Percentiles rank a stretch among this genome's conserved stretches.
Conservation (phyloP, 2,329 filamentous ascomycete species). For the Exserohilum rostratum region DNA sequence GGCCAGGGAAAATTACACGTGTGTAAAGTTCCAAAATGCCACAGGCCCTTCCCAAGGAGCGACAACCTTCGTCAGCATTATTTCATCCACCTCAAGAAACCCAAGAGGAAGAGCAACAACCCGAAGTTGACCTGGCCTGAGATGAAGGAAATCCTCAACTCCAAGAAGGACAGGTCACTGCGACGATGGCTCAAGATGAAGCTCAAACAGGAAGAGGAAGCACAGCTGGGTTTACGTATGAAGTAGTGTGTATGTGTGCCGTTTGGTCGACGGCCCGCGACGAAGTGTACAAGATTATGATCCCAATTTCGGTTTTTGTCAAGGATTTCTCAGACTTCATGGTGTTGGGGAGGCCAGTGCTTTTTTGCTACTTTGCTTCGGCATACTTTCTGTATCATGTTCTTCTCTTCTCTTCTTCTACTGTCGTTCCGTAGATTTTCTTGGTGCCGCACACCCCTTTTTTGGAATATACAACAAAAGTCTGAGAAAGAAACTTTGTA, state of each 20-base stretch:
- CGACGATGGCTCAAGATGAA: constrained; percentile 18
- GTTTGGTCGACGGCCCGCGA: background rate
- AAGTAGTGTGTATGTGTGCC: background rate
- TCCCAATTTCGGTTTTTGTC: background rate
- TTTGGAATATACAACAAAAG: background rate
- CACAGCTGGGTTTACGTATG: background rate
- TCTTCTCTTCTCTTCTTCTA: background rate
- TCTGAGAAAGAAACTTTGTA: background rate
- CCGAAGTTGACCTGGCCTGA: constrained; percentile 21
- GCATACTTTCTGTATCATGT: background rate
- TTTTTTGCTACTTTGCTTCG: constrained; percentile 1
- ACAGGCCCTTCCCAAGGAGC: constrained; percentile 22
- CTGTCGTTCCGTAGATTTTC: background rate
- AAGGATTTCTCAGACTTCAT: background rate
- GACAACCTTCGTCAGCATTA: constrained; percentile 36
- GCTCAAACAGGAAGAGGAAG: constrained; percentile 1
- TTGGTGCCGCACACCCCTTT: background rate
- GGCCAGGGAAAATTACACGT: background rate
- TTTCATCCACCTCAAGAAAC: constrained; percentile 31
- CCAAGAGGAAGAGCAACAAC: constrained; percentile 26
- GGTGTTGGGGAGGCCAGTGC: constrained; percentile 17
- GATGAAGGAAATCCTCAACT: constrained; percentile 24
- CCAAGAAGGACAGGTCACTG: constrained; percentile 24
- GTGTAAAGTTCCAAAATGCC: constrained; percentile 25
- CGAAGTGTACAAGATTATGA: background rate